Base-by-base conservation (phyloP, 371 early-diverging fungal species). In the Mortierella sp. region DNA sequence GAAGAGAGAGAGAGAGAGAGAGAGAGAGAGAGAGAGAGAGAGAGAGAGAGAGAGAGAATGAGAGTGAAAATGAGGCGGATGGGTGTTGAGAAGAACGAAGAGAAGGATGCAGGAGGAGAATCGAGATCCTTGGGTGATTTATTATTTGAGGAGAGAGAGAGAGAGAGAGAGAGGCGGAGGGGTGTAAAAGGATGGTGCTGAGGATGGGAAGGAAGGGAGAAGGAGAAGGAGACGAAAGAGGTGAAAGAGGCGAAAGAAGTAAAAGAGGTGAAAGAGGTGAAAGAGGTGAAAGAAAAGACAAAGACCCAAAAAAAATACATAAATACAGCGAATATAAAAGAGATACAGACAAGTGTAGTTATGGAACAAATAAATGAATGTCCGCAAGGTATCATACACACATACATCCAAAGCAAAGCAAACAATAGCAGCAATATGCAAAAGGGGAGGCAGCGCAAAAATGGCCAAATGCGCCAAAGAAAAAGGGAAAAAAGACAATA, bases 31-130 rank as follows among this genome's bases (percentile, higher is more conserved):
- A 74, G 57, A 70, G 54, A 14, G 19, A n/a, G 19, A 63, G 45
- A 6, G 44, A 65, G n/a, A 9, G 57, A 2, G 63, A 45, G 31
- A 54, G 21, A 31, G 26, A 44, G 73, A 71, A 31, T 63, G 14
- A 52, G 58, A 52, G 45, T 38, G 60, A 72, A 72, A 24, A 58
- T 28, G 54, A 77, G 24, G 34, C n/a, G n/a, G n/a, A n/a, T n/a
- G n/a, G n/a, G 24, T 26, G 50, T 4, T 11, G 47, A 55, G 14
- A 48, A 68, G 28, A 70, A 26, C 52, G 55, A 24, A 52, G 73
- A 63, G 55, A 24, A 52, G 73, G 63, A 65, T n/a, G 42, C 42
- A 38, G 42, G 42, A n/a, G 31, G 13, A n/a, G 63, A 13, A 28
- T 60, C 31, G 24, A 38, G 42, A 38, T 38, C 42, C 42, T 5